Evolutionary conservation across 108 stramenopile genomes (phyloP).

Genomic region (Cyclotella cryptica): DNA sequence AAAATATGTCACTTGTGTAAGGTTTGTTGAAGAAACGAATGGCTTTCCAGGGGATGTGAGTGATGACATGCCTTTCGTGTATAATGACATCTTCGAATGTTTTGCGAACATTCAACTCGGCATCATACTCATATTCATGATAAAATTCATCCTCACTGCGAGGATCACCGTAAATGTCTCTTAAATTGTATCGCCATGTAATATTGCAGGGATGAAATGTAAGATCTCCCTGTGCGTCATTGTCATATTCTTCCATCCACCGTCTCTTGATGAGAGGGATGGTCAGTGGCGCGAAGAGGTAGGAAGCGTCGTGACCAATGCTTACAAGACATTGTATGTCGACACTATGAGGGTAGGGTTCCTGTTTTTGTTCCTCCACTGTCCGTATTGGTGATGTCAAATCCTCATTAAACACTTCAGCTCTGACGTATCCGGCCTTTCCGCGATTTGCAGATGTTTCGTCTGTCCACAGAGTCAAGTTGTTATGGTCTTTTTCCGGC

Average conservation of each 20-base stretch:
- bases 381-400: slow-evolving; percentile 31
- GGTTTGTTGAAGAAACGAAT: slow-evolving; percentile 68
- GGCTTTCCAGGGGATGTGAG: slow-evolving; percentile 68
- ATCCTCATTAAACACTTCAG: slow-evolving; percentile 41
- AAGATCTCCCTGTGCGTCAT: slow-evolving; percentile 26
- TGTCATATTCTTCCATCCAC: slow-evolving; percentile 26
- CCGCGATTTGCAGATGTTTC: slow-evolving; percentile 13
- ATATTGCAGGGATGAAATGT: slow-evolving; percentile 37
- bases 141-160: slow-evolving; percentile 2
- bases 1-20: slow-evolving; percentile 66
- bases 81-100: slow-evolving; percentile 13
- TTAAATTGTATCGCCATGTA: slow-evolving; percentile 25
- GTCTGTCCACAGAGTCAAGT: slow-evolving; percentile 45
- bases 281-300: slow-evolving; percentile 30
- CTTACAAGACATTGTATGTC: slow-evolving; percentile 32
- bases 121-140: slow-evolving; percentile 37
- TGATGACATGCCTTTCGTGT: slow-evolving; percentile 34
- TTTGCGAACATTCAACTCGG: slow-evolving; percentile 32
- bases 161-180: slow-evolving; percentile 20
- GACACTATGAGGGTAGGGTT: slow-evolving; percentile 47
- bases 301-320: slow-evolving; percentile 37
- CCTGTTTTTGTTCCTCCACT: slow-evolving; percentile 36
- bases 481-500: slow-evolving; percentile 45
- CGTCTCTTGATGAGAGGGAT: slow-evolving; percentile 35
- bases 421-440: slow-evolving; percentile 29